Base-by-base conservation (phyloP, 179 eudicot species). In the Amaranthus tricolor region DNA sequence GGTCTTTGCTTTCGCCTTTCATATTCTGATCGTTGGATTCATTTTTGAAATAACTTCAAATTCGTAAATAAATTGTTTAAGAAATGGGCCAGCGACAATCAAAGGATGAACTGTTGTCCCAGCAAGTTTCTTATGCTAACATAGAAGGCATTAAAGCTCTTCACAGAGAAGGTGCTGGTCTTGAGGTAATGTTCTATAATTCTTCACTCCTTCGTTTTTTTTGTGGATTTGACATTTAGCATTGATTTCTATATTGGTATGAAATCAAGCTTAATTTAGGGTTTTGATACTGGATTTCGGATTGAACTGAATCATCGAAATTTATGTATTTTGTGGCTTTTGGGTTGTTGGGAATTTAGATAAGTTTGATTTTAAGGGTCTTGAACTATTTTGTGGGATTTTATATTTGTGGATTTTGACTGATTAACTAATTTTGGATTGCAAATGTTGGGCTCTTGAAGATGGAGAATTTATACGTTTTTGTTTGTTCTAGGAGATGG, bases 81-180 rank as follows among this genome's bases (percentile, higher is more conserved):
- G n/a, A 52, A 56, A 94, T 94, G 98, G 98, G 98, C 72, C 90
- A 78, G 71, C 88, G 84, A 54, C 91, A 84, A 84, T 94, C 98
- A 64, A 94, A 87, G 78, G 97, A 88, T 59, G 93, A 92, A 74
- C 81, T 86, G 83, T 75, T 94, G 82, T 87, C 75, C 74, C 94
- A 92, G 78, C 96, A 94, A 58, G 97, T 94, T 3, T 82, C 79
- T 71, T 85, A 81, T 83, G 94, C 90, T 1, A 90, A 86, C 68
- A 47, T 80, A 59, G 94, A 94, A 40, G 90, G 88, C 4, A 88
- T 94, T 77, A 94, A 86, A 88, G 31, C 89, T 76, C 98, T 94
- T 65, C 87, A 73, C 72, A 65, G 76, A 17, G 83, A 92, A 64
- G 98, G 98, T 66, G 98, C 90, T 68, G 88, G 87, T 70, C 94